These are phyloP conservation scores for Lodderomyces metapsilosis DNA, from an alignment of 1,139 yeast genomes.

Conservation along the genomic window DNA sequence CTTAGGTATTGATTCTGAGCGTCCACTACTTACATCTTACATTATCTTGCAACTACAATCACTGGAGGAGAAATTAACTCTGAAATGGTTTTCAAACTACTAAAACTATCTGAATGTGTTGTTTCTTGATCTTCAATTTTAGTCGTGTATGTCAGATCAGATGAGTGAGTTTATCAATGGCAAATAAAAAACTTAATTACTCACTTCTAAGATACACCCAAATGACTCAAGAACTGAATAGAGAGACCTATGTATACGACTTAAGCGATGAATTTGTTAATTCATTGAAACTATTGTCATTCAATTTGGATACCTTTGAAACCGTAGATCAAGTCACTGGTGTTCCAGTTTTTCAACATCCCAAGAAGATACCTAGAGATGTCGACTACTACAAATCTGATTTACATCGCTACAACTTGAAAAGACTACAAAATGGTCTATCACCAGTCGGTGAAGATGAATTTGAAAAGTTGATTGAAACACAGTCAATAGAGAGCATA, in stretches of 20 bases:
- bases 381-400: conserved; percentile 60
- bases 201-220: neutral
- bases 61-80: no score
- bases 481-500: conserved; percentile 53
- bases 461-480: conserved; percentile 56
- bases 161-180: no score
- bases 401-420: conserved; percentile 59
- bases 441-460: conserved; percentile 54
- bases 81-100: no score
- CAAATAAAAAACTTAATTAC: no score
- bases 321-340: conserved; percentile 10
- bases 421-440: conserved; percentile 48
- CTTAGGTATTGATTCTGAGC: no score
- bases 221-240: neutral
- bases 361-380: conserved; percentile 17
- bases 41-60: no score
- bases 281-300: conserved; percentile 54
- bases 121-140: no score
- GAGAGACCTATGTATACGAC: conserved; percentile 46
- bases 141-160: no score
- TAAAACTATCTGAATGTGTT: no score
- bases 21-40: no score
- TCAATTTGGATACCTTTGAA: conserved; percentile 46
- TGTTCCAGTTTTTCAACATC: conserved; percentile 10
- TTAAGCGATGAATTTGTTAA: conserved; percentile 41